phyloP scores from a whole-genome alignment of 2,329 filamentous ascomycete genomes.

The Plenodomus biglobosus region DNA sequence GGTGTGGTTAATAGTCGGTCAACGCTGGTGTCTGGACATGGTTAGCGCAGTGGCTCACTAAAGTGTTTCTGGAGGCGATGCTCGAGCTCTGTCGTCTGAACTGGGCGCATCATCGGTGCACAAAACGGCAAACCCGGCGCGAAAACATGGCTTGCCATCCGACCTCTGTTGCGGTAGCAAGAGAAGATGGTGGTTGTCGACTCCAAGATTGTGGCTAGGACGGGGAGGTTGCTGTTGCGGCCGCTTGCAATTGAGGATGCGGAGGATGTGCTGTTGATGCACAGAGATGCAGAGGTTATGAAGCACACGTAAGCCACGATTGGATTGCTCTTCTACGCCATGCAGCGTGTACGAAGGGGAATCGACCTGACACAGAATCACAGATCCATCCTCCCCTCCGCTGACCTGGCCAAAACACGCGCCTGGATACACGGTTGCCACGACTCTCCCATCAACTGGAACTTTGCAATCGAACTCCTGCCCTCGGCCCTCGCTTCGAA shows the following conservation, averaged over 20 bases:
- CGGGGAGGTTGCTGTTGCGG: slow-evolving; percentile 59
- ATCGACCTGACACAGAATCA: slow-evolving; percentile 1
- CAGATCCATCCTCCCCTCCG: slow-evolving; percentile 54
- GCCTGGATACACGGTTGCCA: slow-evolving; percentile 46
- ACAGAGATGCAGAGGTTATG: slow-evolving; percentile 65
- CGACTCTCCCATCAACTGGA: slow-evolving; percentile 51
- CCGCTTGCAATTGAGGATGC: slow-evolving; percentile 56
- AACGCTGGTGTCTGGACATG: slow-evolving; percentile 20
- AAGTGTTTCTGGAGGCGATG: slow-evolving; percentile 8
- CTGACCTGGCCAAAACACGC: slow-evolving; percentile 46
- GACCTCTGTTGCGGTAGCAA: slow-evolving; percentile 2
- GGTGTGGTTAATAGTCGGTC: slow-evolving; percentile 19
- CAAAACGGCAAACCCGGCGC: slow-evolving; percentile 25
- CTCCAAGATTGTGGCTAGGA: slow-evolving; percentile 40
- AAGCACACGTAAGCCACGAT: slow-evolving; percentile 53
- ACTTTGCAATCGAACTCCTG: slow-evolving; percentile 58
- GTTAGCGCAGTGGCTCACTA: slow-evolving; percentile 15
- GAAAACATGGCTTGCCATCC: slow-evolving; percentile 24
- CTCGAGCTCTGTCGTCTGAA: slow-evolving; percentile 6
- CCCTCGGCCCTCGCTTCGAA: background rate
- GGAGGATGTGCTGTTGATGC: slow-evolving; percentile 54
- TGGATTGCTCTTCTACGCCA: too few relatives aligned
- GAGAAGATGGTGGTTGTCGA: slow-evolving; percentile 40
- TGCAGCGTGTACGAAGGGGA: too few relatives aligned
- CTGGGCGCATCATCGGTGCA: slow-evolving; percentile 19